Conservation (phyloP, 768 basidiomycete species). For the Suillus lakei region DNA sequence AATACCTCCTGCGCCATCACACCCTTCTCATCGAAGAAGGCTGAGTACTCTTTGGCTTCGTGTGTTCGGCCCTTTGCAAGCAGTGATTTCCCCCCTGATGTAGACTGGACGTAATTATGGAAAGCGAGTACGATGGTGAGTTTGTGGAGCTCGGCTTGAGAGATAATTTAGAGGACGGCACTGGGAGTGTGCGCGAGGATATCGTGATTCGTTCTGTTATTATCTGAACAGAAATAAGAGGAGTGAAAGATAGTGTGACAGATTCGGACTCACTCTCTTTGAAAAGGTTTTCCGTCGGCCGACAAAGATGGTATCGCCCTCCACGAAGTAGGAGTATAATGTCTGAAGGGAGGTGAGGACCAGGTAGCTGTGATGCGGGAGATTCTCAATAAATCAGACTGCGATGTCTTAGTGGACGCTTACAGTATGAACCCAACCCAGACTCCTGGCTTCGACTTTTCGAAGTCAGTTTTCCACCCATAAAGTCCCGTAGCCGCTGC, state of each 20-base stretch:
- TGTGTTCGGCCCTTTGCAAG: conserved; percentile 70
- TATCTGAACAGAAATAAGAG: conserved; percentile 55
- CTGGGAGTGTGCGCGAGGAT: conserved; percentile 67
- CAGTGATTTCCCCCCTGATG: conserved; percentile 84
- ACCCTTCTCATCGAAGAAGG: conserved; percentile 84
- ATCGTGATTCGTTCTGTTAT: conserved; percentile 89
- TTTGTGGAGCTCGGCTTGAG: conserved; percentile 37
- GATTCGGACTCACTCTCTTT: conserved; percentile 63
- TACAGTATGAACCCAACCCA: conserved; percentile 80
- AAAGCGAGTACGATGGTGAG: conserved; percentile 71
- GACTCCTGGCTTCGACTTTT: conserved; percentile 81
- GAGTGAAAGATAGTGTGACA: not conserved
- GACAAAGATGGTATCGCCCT: conserved; percentile 82
- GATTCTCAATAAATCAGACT: conserved; percentile 9
- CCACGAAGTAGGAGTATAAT: conserved; percentile 85
- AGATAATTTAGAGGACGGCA: conserved; percentile 30
- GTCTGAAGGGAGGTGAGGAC: conserved; percentile 73
- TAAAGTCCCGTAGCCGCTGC: conserved; percentile 84
- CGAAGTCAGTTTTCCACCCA: conserved; percentile 85
- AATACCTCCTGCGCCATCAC: conserved; percentile 78
- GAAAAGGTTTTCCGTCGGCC: conserved; percentile 91
- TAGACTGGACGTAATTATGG: conserved; percentile 76
- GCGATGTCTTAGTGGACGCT: conserved; percentile 37
- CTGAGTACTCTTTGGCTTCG: conserved; percentile 62
- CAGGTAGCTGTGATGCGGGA: conserved; percentile 62